These are phyloP conservation scores for Ophiostoma tasmaniense DNA, from an alignment of 2,329 filamentous ascomycete genomes.

Conservation along the genomic window DNA sequence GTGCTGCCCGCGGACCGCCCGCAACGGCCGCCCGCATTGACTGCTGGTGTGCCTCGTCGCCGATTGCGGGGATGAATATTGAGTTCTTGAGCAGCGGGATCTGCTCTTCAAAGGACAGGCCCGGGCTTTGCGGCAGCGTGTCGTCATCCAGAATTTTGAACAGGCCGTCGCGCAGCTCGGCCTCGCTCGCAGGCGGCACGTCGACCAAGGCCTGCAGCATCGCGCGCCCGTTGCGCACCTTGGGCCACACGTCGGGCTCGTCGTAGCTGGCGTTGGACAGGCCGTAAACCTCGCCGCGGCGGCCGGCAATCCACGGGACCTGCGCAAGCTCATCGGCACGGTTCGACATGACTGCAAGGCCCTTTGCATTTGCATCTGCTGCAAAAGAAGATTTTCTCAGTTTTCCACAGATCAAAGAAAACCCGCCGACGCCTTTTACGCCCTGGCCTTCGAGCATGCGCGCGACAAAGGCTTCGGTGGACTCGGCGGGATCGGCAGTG, in stretches of 20 bases:
- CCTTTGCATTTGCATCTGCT: slow-evolving; percentile 24
- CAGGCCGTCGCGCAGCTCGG: slow-evolving; percentile 42
- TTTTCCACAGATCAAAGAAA: slow-evolving; percentile 58
- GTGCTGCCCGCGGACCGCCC: slow-evolving; percentile 27
- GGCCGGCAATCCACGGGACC: slow-evolving; percentile 50
- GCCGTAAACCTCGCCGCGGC: slow-evolving; percentile 43
- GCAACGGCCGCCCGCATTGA: slow-evolving; percentile 14
- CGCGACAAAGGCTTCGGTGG: slow-evolving; percentile 42
- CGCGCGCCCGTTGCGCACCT: slow-evolving; percentile 45
- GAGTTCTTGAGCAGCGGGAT: slow-evolving; percentile 47
- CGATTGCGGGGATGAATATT: slow-evolving; percentile 54
- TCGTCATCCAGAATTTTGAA: slow-evolving; percentile 50
- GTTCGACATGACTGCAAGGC: slow-evolving; percentile 55
- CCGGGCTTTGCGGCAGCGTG: slow-evolving; percentile 39
- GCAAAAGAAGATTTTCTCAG: slow-evolving; percentile 32
- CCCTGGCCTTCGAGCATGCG: slow-evolving; percentile 44
- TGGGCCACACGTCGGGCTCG: slow-evolving; percentile 50
- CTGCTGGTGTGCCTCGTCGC: slow-evolving; percentile 33
- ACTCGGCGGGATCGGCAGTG: slow-evolving; percentile 39
- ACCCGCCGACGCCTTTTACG: slow-evolving; percentile 55
- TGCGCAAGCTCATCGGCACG: slow-evolving; percentile 43
- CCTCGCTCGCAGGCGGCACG: slow-evolving; percentile 33
- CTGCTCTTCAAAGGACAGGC: slow-evolving; percentile 44
- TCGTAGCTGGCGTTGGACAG: slow-evolving; percentile 55
- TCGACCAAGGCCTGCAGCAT: slow-evolving; percentile 37